These are phyloP conservation scores for Candida pini DNA, from an alignment of 805 yeast genomes.

Conservation along the genomic window DNA sequence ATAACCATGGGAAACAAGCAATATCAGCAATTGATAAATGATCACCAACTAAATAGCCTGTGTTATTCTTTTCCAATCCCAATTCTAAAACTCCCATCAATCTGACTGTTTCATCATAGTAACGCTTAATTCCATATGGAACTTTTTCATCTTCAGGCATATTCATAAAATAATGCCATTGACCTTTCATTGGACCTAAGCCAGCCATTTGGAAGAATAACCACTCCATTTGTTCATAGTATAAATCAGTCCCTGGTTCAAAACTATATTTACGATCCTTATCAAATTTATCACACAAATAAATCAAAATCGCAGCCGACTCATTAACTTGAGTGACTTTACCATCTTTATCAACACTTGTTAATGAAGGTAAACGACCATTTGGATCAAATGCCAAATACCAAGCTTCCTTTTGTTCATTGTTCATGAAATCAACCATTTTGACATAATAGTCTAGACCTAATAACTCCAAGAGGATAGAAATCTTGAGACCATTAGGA, in stretches of 20 bases:
- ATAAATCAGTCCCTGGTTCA: slow-evolving; percentile 33
- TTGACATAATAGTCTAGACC: slow-evolving; percentile 37
- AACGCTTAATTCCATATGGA: slow-evolving; percentile 50
- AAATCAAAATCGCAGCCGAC: slow-evolving; percentile 56
- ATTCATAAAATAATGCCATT: slow-evolving; percentile 45
- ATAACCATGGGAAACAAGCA: slow-evolving; percentile 43
- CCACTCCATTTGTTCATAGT: slow-evolving; percentile 51
- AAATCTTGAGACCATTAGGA: slow-evolving; percentile 40
- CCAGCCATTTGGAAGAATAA: slow-evolving; percentile 53
- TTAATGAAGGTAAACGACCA: slow-evolving; percentile 57
- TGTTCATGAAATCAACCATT: slow-evolving; percentile 34
- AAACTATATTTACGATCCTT: slow-evolving; percentile 42
- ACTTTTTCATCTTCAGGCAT: slow-evolving; percentile 43
- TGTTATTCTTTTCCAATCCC: slow-evolving; percentile 39
- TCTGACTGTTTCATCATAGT: slow-evolving; percentile 44
- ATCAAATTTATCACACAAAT: slow-evolving; percentile 57
- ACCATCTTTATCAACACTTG: slow-evolving; percentile 35
- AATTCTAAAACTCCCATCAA: slow-evolving; percentile 49
- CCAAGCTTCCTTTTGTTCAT: slow-evolving; percentile 53
- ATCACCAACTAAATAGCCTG: slow-evolving; percentile 56
- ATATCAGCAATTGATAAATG: slow-evolving; percentile 57
- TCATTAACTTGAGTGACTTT: slow-evolving; percentile 43
- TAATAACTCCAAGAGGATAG: slow-evolving; percentile 37
- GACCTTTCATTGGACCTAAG: slow-evolving; percentile 61
- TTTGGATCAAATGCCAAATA: slow-evolving; percentile 53